Conservation (phyloP, 2,329 filamentous ascomycete species). For the Colletotrichum horii region DNA sequence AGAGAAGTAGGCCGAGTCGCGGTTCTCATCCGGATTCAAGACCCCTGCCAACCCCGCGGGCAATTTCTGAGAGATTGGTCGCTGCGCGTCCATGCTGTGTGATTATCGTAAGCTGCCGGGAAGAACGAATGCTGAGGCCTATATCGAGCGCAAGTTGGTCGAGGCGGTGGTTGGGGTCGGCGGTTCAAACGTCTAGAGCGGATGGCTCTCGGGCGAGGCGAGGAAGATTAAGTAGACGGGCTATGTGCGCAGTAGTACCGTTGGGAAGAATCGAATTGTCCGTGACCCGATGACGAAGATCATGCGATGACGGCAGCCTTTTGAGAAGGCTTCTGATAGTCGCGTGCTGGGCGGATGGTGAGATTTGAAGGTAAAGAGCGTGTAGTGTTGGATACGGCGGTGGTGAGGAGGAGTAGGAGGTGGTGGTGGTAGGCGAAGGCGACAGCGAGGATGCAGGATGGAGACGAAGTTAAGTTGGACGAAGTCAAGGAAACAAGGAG, state of each 20-base stretch:
- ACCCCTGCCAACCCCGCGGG: constrained; percentile 56
- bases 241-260: neutral
- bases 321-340: neutral
- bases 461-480: neutral
- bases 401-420: neutral
- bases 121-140: neutral
- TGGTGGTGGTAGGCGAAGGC: neutral
- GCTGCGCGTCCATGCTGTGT: constrained; percentile 12
- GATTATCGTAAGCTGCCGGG: neutral
- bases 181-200: neutral
- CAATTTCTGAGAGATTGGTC: constrained; percentile 45
- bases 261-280: constrained; percentile 6
- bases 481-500: constrained; percentile 12
- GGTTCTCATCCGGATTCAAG: constrained; percentile 54
- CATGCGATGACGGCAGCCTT: constrained; percentile 8
- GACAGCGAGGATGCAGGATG: neutral
- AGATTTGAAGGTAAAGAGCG: neutral
- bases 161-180: neutral
- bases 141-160: neutral
- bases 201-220: neutral
- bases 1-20: constrained; percentile 50
- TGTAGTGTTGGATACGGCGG: neutral
- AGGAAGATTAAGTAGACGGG: neutral
- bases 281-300: neutral
- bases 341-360: neutral